phyloP scores from a whole-genome alignment of 345 rosid genomes.

The Syzygium aqueum region DNA sequence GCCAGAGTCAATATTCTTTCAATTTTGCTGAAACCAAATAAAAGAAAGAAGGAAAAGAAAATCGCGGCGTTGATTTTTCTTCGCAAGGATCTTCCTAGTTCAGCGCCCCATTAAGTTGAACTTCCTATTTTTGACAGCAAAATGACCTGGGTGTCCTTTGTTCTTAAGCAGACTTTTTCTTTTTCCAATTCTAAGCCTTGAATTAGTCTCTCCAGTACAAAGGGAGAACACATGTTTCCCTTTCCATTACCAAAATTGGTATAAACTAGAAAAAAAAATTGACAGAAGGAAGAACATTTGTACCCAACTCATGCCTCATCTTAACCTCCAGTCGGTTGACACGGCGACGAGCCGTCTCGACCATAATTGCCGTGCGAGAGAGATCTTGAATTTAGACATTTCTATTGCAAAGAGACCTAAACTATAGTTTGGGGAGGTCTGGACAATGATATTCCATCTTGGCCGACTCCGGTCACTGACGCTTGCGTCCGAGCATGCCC shows the following conservation, averaged over 20 bases:
- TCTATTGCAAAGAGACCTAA: not conserved
- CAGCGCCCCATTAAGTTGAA: not conserved
- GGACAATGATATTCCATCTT: too few relatives aligned
- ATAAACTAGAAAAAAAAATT: not conserved
- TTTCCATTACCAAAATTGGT: not conserved
- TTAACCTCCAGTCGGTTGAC: not conserved
- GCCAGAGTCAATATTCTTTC: not conserved
- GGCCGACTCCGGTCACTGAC: too few relatives aligned
- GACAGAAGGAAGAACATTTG: not conserved
- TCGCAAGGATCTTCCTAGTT: not conserved
- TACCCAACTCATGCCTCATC: not conserved
- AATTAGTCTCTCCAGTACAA: not conserved
- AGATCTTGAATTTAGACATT: not conserved
- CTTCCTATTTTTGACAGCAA: not conserved
- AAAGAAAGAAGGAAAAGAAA: not conserved
- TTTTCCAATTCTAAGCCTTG: not conserved
- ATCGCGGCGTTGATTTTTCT: not conserved
- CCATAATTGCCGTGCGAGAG: not conserved
- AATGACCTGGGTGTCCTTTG: not conserved
- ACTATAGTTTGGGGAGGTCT: too few relatives aligned
- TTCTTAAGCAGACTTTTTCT: not conserved
- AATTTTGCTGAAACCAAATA: not conserved
- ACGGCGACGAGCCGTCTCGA: not conserved
- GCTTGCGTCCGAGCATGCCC: too few relatives aligned
- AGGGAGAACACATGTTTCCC: not conserved